Conservation (phyloP, 345 rosid genomes). For the Aquilaria sinensis region DNA sequence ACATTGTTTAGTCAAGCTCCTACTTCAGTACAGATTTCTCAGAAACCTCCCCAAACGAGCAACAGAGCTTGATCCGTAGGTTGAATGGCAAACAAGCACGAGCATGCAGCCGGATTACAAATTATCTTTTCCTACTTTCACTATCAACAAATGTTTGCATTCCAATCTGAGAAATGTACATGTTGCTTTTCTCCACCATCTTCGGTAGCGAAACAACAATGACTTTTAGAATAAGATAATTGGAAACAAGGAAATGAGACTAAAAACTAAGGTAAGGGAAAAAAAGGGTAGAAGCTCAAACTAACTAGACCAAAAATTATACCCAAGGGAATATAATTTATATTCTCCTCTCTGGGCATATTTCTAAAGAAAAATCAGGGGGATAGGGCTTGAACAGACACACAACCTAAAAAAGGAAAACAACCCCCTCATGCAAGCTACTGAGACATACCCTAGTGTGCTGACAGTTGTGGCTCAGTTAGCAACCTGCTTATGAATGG, state of each 20-base stretch:
- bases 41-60: too few species aligned
- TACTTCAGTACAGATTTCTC: too few species aligned
- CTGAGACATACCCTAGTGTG: slow-evolving; percentile 30
- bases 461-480: slow-evolving; percentile 36
- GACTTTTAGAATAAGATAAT: not conserved
- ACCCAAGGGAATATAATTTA: slow-evolving; percentile 26
- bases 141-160: too few species aligned
- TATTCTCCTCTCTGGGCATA: slow-evolving; percentile 23
- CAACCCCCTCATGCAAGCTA: slow-evolving; percentile 22
- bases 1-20: too few species aligned
- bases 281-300: not conserved
- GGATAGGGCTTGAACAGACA: not conserved
- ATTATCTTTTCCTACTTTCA: too few species aligned
- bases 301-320: slow-evolving; percentile 20
- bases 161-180: too few species aligned
- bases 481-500: slow-evolving; percentile 76
- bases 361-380: slow-evolving; percentile 5
- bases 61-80: too few species aligned
- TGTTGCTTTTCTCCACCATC: too few species aligned
- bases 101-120: too few species aligned
- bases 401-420: slow-evolving; percentile 17
- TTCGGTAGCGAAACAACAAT: too few species aligned
- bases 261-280: not conserved
- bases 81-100: too few species aligned
- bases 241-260: not conserved